Percentiles rank a stretch among this genome's conserved stretches.
These are phyloP conservation scores for Globisporangium carolinianum DNA, from an alignment of 352 stramenopile genomes.

Conservation along the genomic window DNA sequence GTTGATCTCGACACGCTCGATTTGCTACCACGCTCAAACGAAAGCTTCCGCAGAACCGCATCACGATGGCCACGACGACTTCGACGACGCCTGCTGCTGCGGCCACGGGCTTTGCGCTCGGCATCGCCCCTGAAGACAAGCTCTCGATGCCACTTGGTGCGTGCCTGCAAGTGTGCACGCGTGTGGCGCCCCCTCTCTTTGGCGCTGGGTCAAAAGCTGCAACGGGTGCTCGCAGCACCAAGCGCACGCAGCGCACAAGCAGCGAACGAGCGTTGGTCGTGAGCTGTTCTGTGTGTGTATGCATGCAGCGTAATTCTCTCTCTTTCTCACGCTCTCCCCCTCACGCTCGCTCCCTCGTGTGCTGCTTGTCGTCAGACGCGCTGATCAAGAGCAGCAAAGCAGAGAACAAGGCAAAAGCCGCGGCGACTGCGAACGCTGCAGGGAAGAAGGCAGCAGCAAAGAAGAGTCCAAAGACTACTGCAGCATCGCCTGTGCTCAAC, in stretches of 20 bases:
- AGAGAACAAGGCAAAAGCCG: slow-evolving; percentile 13
- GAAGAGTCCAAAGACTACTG: background rate
- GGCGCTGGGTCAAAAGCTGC: too few relatives aligned
- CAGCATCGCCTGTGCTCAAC: background rate
- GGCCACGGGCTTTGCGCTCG: slow-evolving; percentile 26
- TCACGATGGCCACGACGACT: slow-evolving; percentile 5
- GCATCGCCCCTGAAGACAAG: slow-evolving; percentile 51
- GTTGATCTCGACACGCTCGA: too few relatives aligned
- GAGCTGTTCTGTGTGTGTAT: background rate
- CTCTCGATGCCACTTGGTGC: slow-evolving; percentile 44
- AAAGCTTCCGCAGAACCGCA: background rate
- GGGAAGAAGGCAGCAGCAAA: background rate
- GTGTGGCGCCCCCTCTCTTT: background rate
- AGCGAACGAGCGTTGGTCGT: too few relatives aligned
- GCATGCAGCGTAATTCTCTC: background rate
- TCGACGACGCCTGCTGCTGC: background rate
- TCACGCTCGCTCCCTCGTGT: background rate
- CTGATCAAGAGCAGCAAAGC: slow-evolving; percentile 34
- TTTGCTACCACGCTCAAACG: too few relatives aligned
- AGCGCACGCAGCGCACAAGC: too few relatives aligned
- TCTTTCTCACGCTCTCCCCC: background rate
- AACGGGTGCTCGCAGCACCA: too few relatives aligned
- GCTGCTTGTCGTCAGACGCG: slow-evolving; percentile 18
- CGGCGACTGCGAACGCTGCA: slow-evolving; percentile 4
- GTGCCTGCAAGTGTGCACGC: background rate